Evolutionary conservation across 495 filamentous ascomycete genomes (phyloP).

Genomic region (Oleoguttula mirabilis): DNA sequence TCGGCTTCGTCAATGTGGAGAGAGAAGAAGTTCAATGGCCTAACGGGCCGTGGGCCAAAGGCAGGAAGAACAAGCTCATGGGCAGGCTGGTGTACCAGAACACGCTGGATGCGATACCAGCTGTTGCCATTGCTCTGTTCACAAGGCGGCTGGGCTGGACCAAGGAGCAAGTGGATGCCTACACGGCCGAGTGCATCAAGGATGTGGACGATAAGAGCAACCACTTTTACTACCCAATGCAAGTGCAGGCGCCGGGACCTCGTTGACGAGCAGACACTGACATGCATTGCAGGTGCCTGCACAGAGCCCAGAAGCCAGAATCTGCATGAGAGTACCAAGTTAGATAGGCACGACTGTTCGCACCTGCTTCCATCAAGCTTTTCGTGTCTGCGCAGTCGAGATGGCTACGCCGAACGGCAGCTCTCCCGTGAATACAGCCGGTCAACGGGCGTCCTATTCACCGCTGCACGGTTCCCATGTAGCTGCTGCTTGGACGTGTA

Average conservation of each 20-base stretch:
- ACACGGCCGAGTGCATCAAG: not conserved
- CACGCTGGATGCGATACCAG: not conserved
- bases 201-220: constrained; percentile 4
- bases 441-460: no score
- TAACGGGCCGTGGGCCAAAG: not conserved
- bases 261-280: not conserved
- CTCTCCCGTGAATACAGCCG: no score
- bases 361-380: no score
- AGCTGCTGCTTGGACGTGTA: no score
- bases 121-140: not conserved
- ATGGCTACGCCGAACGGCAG: no score
- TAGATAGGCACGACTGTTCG: no score
- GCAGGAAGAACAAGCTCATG: constrained; percentile 4
- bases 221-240: constrained; percentile 3
- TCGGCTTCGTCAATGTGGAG: constrained; percentile 1
- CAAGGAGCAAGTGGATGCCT: not conserved
- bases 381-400: no score
- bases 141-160: constrained; percentile 2
- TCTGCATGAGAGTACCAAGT: not conserved
- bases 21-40: not conserved
- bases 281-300: not conserved
- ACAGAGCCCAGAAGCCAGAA: constrained; percentile 1
- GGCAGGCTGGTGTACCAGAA: not conserved
- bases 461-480: no score
- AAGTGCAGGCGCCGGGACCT: not conserved